Base-by-base conservation (phyloP, 495 filamentous ascomycete genomes). In the Cetradonia linearis region DNA sequence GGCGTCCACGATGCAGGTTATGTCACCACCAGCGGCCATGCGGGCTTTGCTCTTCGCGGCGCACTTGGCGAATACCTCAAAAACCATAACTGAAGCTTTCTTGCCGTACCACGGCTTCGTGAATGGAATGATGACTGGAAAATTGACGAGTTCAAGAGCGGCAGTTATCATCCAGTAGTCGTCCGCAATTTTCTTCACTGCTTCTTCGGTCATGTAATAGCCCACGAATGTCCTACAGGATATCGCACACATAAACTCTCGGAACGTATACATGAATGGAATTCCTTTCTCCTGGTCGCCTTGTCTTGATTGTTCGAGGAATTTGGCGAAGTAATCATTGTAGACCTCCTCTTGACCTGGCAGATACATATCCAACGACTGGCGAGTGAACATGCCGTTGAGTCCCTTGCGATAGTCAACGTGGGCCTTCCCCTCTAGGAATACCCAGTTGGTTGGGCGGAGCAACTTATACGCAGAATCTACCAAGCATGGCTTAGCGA, bases 61-160 rank as follows among this genome's bases (percentile, higher is more conserved):
- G 70, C 93, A 98, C 70, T 87, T 88, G 67, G 87, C 71, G 70
- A 98, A 97, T 70, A 95, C 90, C 3, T 81, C 82, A 59, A 97
- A 77, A 28, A 96, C 90, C 84, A 92, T 91, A 66, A 92, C 87
- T 44, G 93, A 84, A 20, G 92, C 89, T 74, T 89, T 93, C 81
- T 97, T 95, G 63, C 93, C 93, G 70, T 95, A 95, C 89, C 91
- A 98, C 10, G 89, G 88, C 79, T 87, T 91, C 65, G 93, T 96
- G 79, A 81, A 98, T 49, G 93, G 93, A 55, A 98, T 74, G 72
- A 97, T 96, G 75, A 98, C 86, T 38, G 93, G 93, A 80, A 98
- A 97, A 76, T 97, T 97, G 73, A 98, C 93, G 42, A 98, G 81
- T 70, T 98, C 93, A 61, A 98, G 82, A 9, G 93, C 93, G 49